Percentiles rank a stretch among this genome's conserved stretches.
Evolutionary conservation across 208 protist genomes (phyloP).

Genomic region (Strigomonas oncopelti): DNA sequence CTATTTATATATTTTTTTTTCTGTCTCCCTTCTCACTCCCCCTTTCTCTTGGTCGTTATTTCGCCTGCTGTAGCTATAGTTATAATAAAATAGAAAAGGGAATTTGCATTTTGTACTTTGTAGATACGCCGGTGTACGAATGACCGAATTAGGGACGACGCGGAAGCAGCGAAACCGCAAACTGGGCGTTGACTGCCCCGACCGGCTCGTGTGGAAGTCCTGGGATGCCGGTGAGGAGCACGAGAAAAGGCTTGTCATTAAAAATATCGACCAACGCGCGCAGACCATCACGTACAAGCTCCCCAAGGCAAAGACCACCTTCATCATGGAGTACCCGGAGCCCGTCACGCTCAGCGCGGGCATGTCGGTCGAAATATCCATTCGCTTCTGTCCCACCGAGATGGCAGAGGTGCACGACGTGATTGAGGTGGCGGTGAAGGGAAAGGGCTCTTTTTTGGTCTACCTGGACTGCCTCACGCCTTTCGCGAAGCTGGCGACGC

Average conservation of each 20-base stretch:
- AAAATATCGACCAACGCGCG: constrained; percentile 69
- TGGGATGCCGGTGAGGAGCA: constrained; percentile 88
- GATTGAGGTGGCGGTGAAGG: constrained; percentile 76
- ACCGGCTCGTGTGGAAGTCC: constrained; percentile 77
- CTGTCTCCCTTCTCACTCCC: constrained; percentile 9
- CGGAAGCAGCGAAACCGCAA: constrained; percentile 60
- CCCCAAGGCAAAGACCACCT: constrained; percentile 62
- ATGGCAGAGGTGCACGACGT: constrained; percentile 70
- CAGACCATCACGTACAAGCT: constrained; percentile 82
- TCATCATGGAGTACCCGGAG: constrained; percentile 87
- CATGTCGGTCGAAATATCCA: constrained; percentile 68
- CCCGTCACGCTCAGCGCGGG: constrained; percentile 75
- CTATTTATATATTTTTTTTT: constrained; percentile 2
- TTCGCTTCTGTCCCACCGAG: constrained; percentile 74
- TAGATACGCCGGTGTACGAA: background rate
- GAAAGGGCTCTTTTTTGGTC: constrained; percentile 75
- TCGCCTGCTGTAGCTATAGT: background rate
- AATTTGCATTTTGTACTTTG: constrained; percentile 4
- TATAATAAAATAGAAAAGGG: no score
- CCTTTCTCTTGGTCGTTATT: background rate
- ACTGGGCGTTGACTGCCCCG: constrained; percentile 81
- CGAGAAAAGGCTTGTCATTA: constrained; percentile 78
- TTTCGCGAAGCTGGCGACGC: constrained; percentile 41
- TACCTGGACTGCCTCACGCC: constrained; percentile 79
- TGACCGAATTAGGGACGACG: constrained; percentile 9